phyloP scores from a whole-genome alignment of 31 red algal genomes.

The Odonthalia washingtoniensis region DNA sequence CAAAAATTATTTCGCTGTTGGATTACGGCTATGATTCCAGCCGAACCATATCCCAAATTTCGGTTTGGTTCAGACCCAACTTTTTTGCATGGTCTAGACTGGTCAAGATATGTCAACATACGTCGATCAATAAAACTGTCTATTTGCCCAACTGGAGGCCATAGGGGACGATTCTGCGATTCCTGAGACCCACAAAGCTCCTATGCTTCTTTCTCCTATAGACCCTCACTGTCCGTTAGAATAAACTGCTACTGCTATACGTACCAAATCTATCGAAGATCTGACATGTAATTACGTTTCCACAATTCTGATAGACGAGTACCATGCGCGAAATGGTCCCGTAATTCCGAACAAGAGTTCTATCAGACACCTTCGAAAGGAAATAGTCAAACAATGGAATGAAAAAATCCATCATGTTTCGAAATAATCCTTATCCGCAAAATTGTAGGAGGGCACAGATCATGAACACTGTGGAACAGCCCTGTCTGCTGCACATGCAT shows the following conservation, averaged over 20 bases:
- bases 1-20: not conserved
- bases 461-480: not conserved
- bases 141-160: not conserved
- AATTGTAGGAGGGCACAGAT: not conserved
- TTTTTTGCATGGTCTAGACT: not conserved
- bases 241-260: not conserved
- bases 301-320: conserved; percentile 3
- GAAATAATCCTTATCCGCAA: not conserved
- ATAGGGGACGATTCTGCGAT: conserved; percentile 5
- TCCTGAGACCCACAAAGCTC: conserved; percentile 7
- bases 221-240: not conserved
- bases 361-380: not conserved
- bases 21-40: not conserved
- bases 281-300: not conserved
- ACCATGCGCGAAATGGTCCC: not conserved
- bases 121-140: not conserved
- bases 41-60: not conserved
- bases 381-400: not conserved
- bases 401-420: not conserved
- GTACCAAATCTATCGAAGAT: not conserved
- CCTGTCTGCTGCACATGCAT: not conserved
- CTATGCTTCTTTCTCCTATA: not conserved
- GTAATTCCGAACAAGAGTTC: not conserved
- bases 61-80: conserved; percentile 22
- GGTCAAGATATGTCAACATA: conserved; percentile 10